A percentile compares a stretch with the other conserved stretches of the same genome.
These are phyloP conservation scores for Aleurites moluccanus DNA, from an alignment of 441 rosid genomes.

Conservation along the genomic window DNA sequence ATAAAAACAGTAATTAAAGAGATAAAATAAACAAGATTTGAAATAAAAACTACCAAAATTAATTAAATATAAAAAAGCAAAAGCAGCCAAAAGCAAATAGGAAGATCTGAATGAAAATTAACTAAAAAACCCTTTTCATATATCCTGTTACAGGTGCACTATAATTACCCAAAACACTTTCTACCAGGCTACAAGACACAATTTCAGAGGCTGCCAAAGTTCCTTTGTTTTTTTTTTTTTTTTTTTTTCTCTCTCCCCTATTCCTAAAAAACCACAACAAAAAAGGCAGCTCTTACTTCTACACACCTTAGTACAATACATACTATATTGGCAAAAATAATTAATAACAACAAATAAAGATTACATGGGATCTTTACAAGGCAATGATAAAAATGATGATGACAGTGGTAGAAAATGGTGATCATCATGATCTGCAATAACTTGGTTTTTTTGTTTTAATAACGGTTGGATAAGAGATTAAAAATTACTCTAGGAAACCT, in stretches of 20 bases:
- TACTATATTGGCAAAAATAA: slow-evolving; percentile 1
- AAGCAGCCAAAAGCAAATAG: slow-evolving; percentile 25
- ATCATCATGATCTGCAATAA: slow-evolving; percentile 18
- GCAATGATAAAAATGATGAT: slow-evolving; percentile 31
- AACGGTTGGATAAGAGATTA: no score
- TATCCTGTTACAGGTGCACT: slow-evolving; percentile 18
- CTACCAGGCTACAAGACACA: slow-evolving; percentile 38
- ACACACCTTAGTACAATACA: slow-evolving; percentile 15
- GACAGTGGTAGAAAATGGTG: slow-evolving; percentile 7
- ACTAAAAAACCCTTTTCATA: slow-evolving; percentile 16
- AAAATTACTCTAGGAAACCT: slow-evolving; percentile 76
- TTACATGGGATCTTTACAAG: slow-evolving; percentile 37
- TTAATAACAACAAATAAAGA: slow-evolving; percentile 23
- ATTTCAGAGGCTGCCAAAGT: slow-evolving; percentile 30
- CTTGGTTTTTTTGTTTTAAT: slow-evolving; percentile 2
- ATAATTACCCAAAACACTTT: slow-evolving; percentile 32
- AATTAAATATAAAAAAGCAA: slow-evolving; percentile 6
- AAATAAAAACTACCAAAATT: neutral
- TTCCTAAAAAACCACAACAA: slow-evolving; percentile 22
- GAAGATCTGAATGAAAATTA: neutral
- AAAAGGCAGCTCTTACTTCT: slow-evolving; percentile 34
- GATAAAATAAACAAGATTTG: no score
- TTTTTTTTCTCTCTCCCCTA: neutral
- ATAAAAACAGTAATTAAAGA: no score
- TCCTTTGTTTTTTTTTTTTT: neutral